Base-by-base conservation (phyloP, 1,284 basidiomycete genomes). In the Fomitopsis palustris region DNA sequence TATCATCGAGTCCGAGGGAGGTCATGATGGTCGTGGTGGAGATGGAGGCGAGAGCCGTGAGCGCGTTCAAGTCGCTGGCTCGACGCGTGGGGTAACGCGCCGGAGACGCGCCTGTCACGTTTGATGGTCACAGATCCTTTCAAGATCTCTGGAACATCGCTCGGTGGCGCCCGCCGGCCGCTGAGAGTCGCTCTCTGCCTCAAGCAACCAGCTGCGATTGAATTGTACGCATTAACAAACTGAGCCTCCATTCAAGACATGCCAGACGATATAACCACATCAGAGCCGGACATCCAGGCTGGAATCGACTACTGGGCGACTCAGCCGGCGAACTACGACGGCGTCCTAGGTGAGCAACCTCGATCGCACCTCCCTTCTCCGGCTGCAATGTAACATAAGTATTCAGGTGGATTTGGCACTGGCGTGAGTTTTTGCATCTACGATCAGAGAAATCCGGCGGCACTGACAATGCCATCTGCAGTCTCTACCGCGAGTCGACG, bases 401-500 rank as follows among this genome's bases (percentile, higher is more conserved):
- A 21, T 53, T 59, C 79, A 73, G 90, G 90, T 57, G 90, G 90
- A 42, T 91, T 82, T 71, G 90, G 90, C 47, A 79, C 78, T 56
- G 90, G 89, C 71, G 90, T 90, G 78, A 67, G 70, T 70, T 56
- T 43, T 37, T 60, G 55, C 53, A 51, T 53, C 29, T 23, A 25
- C 19, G 29, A 57, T 54, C 51, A 51, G 55, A 39, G 16, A 27
- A 6, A 21, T 37, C 6, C 38, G 9, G n/a, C 29, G 37, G n/a
- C n/a, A n/a, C 54, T 61, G 21, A 67, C 4, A 38, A 1, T 33
- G n/a, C 53, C 31, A 4, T 9, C 25, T n/a, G 29, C 62, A 95
- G 92, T 83, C 92, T 43, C 81, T 96, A 8, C 95, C 95, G 0
- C 84, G 94, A 52, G 79, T 97, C 62, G 96, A 98, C 71, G 83